phyloP scores from a whole-genome alignment of 2,329 filamentous ascomycete genomes.

The Dactylellina sp. region DNA sequence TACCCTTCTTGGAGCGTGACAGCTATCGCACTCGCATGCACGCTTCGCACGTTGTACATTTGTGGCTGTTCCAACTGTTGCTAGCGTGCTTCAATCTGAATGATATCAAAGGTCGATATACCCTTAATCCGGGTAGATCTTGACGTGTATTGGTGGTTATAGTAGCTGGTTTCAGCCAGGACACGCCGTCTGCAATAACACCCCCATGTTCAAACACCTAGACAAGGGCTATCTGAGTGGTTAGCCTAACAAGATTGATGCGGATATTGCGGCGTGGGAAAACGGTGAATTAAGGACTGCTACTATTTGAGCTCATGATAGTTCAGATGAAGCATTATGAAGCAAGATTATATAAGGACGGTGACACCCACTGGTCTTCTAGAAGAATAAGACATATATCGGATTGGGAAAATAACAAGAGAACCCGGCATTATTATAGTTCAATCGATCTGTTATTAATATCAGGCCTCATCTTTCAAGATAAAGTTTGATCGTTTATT shows the following conservation, averaged over 20 bases:
- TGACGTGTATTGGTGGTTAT: conserved; percentile 8
- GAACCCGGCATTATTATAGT: too few species aligned
- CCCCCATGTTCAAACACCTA: background rate
- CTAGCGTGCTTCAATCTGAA: background rate
- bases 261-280: conserved; percentile 1
- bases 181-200: conserved; percentile 1
- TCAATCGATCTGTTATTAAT: too few species aligned
- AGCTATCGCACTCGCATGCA: conserved; percentile 5
- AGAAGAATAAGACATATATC: too few species aligned
- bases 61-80: background rate
- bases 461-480: too few species aligned
- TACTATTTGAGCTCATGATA: background rate
- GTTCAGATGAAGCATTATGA: too few species aligned
- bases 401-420: too few species aligned
- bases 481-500: too few species aligned
- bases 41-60: background rate
- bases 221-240: background rate
- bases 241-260: background rate
- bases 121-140: background rate
- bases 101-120: conserved; percentile 4
- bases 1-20: background rate
- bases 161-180: background rate
- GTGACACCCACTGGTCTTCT: too few species aligned
- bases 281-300: background rate
- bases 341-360: too few species aligned